Conservation (phyloP, 2,329 filamentous ascomycete genomes). For the Penicillium expansum region DNA sequence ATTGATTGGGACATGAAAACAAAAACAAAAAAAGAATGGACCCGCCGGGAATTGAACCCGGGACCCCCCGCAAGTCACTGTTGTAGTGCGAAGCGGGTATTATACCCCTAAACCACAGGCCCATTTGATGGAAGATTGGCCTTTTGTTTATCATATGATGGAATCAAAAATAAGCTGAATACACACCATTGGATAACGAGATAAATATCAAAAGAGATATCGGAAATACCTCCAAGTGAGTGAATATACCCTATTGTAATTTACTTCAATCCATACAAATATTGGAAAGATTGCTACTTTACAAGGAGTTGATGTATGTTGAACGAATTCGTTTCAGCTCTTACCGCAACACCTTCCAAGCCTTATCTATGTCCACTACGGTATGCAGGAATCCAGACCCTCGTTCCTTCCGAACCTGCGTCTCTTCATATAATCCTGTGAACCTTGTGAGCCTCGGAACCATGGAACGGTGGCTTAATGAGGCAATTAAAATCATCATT, state of each 20-base stretch:
- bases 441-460: no score
- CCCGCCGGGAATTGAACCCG: slow-evolving; percentile 18
- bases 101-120: slow-evolving; percentile 16
- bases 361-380: not conserved
- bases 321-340: no score
- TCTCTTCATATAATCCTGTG: no score
- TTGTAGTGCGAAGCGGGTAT: slow-evolving; percentile 12
- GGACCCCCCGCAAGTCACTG: slow-evolving; percentile 14
- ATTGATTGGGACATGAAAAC: no score
- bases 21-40: slow-evolving; percentile 5
- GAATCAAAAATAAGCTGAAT: rapidly evolving
- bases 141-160: not conserved
- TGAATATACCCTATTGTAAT: no score
- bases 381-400: no score
- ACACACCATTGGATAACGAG: not conserved
- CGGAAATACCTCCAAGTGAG: not conserved
- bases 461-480: not conserved
- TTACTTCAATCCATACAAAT: not conserved
- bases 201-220: not conserved
- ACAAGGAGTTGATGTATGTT: no score
- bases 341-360: not conserved
- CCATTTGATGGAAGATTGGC: not conserved
- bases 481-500: not conserved
- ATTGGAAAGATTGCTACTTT: not conserved
- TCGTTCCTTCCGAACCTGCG: not conserved